These are phyloP conservation scores for Dendrobium catenatum DNA, from an alignment of 106 monocot genomes.

Conservation along the genomic window DNA sequence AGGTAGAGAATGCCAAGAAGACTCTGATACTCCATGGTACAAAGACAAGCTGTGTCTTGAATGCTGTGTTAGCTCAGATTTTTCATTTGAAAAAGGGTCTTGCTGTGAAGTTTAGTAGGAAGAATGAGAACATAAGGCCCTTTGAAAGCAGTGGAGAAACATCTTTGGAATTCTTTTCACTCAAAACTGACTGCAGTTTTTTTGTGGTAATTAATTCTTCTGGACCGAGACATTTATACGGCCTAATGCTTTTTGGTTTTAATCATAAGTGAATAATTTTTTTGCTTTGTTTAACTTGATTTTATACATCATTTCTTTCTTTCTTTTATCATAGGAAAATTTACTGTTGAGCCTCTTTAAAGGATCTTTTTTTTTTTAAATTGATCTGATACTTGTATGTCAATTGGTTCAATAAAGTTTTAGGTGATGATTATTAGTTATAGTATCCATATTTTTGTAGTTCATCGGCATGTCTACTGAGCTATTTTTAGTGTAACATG, in stretches of 20 bases:
- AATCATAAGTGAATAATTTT: background rate
- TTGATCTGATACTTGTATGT: background rate
- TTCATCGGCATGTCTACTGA: background rate
- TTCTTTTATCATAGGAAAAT: background rate
- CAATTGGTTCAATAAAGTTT: background rate
- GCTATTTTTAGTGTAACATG: background rate
- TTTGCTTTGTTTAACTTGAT: background rate
- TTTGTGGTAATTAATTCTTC: conserved; percentile 49
- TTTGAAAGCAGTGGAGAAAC: conserved; percentile 81
- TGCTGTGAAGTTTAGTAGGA: conserved; percentile 57
- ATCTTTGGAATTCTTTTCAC: conserved; percentile 78
- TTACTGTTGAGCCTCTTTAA: background rate
- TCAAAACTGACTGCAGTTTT: conserved; percentile 81
- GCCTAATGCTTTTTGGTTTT: background rate
- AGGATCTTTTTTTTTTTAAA: background rate
- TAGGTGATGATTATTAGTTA: background rate
- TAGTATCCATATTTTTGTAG: background rate
- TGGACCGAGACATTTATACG: background rate
- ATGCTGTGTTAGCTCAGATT: conserved; percentile 50
- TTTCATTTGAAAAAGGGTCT: conserved; percentile 70
- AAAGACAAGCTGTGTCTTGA: conserved; percentile 63
- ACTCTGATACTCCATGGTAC: conserved; percentile 91
- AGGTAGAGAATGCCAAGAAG: conserved; percentile 85
- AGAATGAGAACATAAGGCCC: conserved; percentile 73
- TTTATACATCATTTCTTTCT: background rate